Evolutionary conservation across 129 eudicot genomes (phyloP), one percentile per base, ranked within the genome.

Genomic region (Tagetes erecta): DNA sequence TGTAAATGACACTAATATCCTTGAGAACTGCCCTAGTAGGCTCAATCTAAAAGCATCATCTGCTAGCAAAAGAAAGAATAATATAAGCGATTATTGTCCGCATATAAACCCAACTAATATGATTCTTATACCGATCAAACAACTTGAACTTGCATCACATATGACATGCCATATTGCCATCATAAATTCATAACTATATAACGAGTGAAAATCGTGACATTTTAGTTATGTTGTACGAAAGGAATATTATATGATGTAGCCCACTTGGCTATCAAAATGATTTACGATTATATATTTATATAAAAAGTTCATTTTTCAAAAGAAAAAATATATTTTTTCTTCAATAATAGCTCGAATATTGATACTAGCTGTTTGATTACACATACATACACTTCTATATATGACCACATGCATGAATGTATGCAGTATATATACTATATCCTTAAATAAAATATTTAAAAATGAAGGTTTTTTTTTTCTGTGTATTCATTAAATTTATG

Each of bases 371-470:
- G 64, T 2, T 20, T 20, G 27, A 20, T 20, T 20, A 20, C 27
- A 20, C 38, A 57, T 12, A 38, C 64, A 57, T 8, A 1, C 4
- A 57, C 5, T 27, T 57, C 13, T 56, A 47, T 1, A 1, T 5
- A 47, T 42, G 57, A 3, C 57, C n/a, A 51, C 57, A 53, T 53
- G 59, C 59, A 53, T 53, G 59, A 20, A 52, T 52, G 58, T n/a
- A 52, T 14, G 2, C 8, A n/a, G 4, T 51, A 52, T 52, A 33
- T n/a, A 52, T 14, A 3, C 8, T 52, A 13, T 51, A 3, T 39
- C 41, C 41, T 39, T 39, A 2, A 39, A 4, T 39, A 4, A 39
- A 39, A 39, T 39, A 39, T 39, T 39, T 39, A 39, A 39, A 39
- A 39, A 2, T 39, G 41, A 39, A 39, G 41, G 41, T 2, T 2